Conservation (phyloP, 306 rosid genomes). For the Canavalia ensiformis region DNA sequence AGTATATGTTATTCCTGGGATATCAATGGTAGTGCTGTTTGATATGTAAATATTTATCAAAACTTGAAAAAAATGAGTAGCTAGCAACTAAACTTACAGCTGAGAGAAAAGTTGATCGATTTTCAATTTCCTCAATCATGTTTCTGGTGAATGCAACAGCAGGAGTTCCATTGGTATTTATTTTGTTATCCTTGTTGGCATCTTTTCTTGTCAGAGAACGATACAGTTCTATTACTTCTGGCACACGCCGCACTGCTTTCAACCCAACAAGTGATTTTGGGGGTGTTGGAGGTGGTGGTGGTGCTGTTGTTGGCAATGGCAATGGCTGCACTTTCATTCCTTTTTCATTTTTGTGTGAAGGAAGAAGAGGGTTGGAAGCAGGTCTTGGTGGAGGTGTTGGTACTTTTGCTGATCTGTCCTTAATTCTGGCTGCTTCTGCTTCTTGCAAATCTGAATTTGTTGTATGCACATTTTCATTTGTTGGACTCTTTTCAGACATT, state of each 20-base stretch:
- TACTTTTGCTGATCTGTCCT: conserved; percentile 56
- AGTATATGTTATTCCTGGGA: too few species aligned
- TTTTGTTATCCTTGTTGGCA: conserved; percentile 62
- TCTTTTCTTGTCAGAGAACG: conserved; percentile 84
- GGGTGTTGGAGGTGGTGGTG: conserved; percentile 90
- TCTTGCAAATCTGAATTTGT: conserved; percentile 55
- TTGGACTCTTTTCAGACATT: conserved; percentile 51
- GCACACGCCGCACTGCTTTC: conserved; percentile 85
- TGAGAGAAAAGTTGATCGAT: conserved; percentile 74
- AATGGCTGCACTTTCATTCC: conserved; percentile 48
- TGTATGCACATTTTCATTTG: conserved; percentile 46
- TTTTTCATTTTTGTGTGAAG: conserved; percentile 52
- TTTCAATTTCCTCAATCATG: conserved; percentile 97
- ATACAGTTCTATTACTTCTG: conserved; percentile 86
- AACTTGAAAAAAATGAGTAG: background rate
- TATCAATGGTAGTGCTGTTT: background rate
- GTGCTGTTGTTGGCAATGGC: conserved; percentile 48
- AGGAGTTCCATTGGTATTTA: conserved; percentile 61
- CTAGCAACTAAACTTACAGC: conserved; percentile 67
- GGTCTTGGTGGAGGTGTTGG: conserved; percentile 71
- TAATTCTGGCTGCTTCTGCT: conserved; percentile 35
- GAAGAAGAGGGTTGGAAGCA: conserved; percentile 45
- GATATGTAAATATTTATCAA: background rate
- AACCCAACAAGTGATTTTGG: conserved; percentile 60
- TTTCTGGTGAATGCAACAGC: conserved; percentile 78